Percentiles rank a stretch among this genome's conserved stretches.
These are phyloP conservation scores for Sporodiniella umbellata DNA, from an alignment of 371 early-diverging fungal genomes.

Conservation along the genomic window DNA sequence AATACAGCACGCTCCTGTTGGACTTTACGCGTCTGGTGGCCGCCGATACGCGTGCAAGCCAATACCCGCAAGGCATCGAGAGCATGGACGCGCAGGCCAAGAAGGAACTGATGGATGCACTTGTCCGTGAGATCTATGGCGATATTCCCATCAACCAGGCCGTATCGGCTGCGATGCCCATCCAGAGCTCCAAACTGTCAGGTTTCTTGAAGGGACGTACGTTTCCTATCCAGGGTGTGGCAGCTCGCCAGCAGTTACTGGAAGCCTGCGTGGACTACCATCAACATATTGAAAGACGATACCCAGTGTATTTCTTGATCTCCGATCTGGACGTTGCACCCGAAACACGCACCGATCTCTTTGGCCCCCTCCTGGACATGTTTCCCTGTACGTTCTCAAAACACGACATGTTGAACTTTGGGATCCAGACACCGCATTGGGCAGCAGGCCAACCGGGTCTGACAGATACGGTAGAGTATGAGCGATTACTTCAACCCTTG, in stretches of 20 bases:
- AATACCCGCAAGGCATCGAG: constrained; percentile 13
- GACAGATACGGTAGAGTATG: constrained; percentile 24
- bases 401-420: constrained; percentile 31
- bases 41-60: constrained; percentile 25
- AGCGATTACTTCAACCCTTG: constrained; percentile 28
- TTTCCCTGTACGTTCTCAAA: constrained; percentile 41
- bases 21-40: constrained; percentile 29
- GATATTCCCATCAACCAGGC: constrained; percentile 50
- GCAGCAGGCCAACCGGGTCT: constrained; percentile 9
- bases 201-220: constrained; percentile 5
- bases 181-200: constrained; percentile 20
- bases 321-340: constrained; percentile 29
- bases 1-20: constrained; percentile 32
- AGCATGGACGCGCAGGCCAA: constrained; percentile 11
- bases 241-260: constrained; percentile 17
- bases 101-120: constrained; percentile 33
- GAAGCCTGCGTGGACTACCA: constrained; percentile 42
- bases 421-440: constrained; percentile 24
- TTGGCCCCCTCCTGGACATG: constrained; percentile 28
- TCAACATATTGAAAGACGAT: constrained; percentile 24
- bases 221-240: background rate
- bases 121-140: constrained; percentile 39
- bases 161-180: constrained; percentile 38
- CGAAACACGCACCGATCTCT: constrained; percentile 32
- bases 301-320: constrained; percentile 40